Percentiles rank a stretch among this genome's conserved stretches.
These are phyloP conservation scores for Verticillium nubilum DNA, from an alignment of 2,329 filamentous ascomycete genomes.

Conservation along the genomic window DNA sequence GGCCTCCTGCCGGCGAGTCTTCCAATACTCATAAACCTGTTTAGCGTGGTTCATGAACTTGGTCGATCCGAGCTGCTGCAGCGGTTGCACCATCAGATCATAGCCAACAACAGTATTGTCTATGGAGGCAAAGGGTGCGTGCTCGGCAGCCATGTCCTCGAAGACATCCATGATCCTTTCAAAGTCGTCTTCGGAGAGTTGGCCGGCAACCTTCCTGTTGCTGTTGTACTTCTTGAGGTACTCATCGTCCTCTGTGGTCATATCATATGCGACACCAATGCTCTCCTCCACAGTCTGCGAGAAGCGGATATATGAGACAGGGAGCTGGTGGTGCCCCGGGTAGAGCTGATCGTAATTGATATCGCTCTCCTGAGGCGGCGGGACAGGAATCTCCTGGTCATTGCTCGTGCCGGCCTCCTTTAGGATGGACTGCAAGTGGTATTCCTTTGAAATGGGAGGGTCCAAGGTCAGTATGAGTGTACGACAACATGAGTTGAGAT, in stretches of 20 bases:
- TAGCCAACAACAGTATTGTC: conserved; percentile 81
- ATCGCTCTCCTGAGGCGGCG: conserved; percentile 56
- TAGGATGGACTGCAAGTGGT: conserved; percentile 83
- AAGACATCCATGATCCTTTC: conserved; percentile 94
- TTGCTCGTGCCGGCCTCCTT: conserved; percentile 49
- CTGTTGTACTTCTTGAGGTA: conserved; percentile 82
- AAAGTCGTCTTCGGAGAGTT: conserved; percentile 85
- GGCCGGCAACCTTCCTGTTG: conserved; percentile 57
- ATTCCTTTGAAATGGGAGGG: conserved; percentile 61
- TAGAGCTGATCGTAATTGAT: conserved; percentile 89
- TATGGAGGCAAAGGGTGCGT: conserved; percentile 84
- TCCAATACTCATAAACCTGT: conserved; percentile 88
- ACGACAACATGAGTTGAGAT: not conserved
- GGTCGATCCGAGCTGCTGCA: conserved; percentile 44
- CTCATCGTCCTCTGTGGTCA: conserved; percentile 83
- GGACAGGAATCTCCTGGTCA: conserved; percentile 60
- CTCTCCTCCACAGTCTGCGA: conserved; percentile 98
- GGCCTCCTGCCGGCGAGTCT: conserved; percentile 57
- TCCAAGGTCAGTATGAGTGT: conserved; percentile 21
- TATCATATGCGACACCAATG: conserved; percentile 85
- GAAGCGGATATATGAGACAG: conserved; percentile 92
- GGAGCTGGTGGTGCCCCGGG: conserved; percentile 71
- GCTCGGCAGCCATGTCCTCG: conserved; percentile 76
- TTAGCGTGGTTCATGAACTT: conserved; percentile 58
- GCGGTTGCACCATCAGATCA: conserved; percentile 68